Evolutionary conservation across 179 eudicot genomes (phyloP).

Genomic region (Patellifolia procumbens): DNA sequence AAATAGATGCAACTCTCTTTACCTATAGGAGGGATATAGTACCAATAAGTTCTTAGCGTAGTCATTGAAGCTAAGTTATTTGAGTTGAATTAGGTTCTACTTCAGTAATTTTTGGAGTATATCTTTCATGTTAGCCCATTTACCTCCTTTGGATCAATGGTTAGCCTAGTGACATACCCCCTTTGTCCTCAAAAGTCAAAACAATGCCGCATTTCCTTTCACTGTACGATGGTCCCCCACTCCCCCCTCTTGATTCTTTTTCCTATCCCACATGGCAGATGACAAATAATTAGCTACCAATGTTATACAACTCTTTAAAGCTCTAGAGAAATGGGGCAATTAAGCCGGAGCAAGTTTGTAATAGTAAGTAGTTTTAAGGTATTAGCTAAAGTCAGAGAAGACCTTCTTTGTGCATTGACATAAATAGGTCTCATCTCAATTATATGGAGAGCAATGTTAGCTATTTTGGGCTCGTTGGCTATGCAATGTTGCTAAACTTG

Average conservation of each 20-base stretch:
- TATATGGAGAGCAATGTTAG: not conserved
- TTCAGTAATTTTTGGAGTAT: not conserved
- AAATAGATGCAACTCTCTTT: not conserved
- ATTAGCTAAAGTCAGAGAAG: not conserved
- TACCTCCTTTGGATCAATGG: not conserved
- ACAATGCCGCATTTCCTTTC: too few relatives aligned
- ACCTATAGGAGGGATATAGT: not conserved
- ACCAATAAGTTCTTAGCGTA: not conserved
- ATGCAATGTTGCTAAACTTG: not conserved
- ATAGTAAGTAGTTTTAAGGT: too few relatives aligned
- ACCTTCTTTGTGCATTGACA: not conserved
- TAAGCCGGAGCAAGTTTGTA: too few relatives aligned
- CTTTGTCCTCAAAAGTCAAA: too few relatives aligned
- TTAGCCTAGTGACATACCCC: too few relatives aligned
- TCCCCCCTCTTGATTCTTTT: too few relatives aligned
- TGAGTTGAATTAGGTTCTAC: not conserved
- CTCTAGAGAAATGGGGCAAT: too few relatives aligned
- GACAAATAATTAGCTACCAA: too few relatives aligned
- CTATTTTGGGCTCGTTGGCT: not conserved
- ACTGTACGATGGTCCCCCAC: too few relatives aligned
- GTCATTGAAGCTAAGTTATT: not conserved
- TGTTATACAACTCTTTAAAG: too few relatives aligned
- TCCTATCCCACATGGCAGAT: too few relatives aligned
- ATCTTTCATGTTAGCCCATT: not conserved
- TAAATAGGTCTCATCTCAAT: not conserved